Evolutionary conservation across 2,329 filamentous ascomycete genomes (phyloP), one percentile per base, ranked within the genome.

Genomic region (Phialophora macrospora): DNA sequence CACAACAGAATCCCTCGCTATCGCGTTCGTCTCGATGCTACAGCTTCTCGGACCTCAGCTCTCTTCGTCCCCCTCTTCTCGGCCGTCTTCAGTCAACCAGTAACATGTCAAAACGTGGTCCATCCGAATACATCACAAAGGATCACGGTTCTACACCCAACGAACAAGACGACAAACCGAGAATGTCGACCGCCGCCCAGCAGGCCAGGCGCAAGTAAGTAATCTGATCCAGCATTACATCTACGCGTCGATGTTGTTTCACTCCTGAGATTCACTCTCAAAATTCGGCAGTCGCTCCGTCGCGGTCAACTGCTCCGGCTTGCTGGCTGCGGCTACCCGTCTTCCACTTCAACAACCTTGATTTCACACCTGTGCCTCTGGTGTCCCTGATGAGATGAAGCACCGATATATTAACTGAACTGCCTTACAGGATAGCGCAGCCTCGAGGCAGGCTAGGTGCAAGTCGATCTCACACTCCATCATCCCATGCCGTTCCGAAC

Each of bases 161-260:
- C 57, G 28, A 55, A 20, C 55, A 30, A 20, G 65, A 69, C 55
- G 82, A 84, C 1, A 76, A 78, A 70, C 79, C 80, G 28, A 78
- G 80, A 71, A 79, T 79, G 75, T 83, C 84, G 38, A 85, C 83
- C 30, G 83, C 83, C 46, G 83, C 83, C 46, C 83, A 85, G 75
- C 58, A 85, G 75, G 83, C 84, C 34, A 77, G 75, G 66, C 80
- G 84, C 77, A 85, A 81, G 84, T 85, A 78, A 80, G 84, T 85
- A 28, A 49, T 22, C 38, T 30, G 32, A 22, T 60, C 24, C 38
- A 28, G 22, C 20, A 49, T 59, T 41, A 17, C 38, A 55, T 54
- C 14, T 55, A 38, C 30, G 38, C 38, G 38, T 44, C 17, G 38
- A 44, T 44, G 38, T n/a, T 44, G 38, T 20, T 51, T 22, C 48